phyloP scores from a whole-genome alignment of 441 rosid genomes.

The Cnidoscolus chayamansa region DNA sequence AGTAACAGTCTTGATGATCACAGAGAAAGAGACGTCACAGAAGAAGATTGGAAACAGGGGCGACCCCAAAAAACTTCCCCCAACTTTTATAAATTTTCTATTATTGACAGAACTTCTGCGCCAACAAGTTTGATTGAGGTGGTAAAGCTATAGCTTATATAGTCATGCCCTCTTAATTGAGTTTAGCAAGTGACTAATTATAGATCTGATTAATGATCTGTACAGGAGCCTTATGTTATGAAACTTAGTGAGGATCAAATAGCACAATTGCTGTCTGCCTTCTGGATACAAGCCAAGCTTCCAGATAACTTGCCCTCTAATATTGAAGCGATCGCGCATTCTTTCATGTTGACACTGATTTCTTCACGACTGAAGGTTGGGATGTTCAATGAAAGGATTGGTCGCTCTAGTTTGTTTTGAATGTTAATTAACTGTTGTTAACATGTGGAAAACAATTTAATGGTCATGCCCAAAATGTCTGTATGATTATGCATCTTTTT shows the following conservation, averaged over 20 bases:
- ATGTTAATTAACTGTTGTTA: constrained; percentile 1
- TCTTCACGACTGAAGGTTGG: constrained; percentile 74
- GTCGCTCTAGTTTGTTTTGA: background rate
- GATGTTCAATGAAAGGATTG: background rate
- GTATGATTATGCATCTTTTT: background rate
- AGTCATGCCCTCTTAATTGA: constrained; percentile 11
- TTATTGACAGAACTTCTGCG: constrained; percentile 61
- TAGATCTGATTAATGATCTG: constrained; percentile 20
- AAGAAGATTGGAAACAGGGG: constrained; percentile 59
- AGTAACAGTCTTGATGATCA: constrained; percentile 31
- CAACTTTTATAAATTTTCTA: constrained; percentile 62
- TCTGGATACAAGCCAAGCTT: constrained; percentile 81
- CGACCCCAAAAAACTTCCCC: constrained; percentile 55
- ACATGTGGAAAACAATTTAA: too few relatives aligned
- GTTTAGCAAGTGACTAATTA: constrained; percentile 8
- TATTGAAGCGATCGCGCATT: constrained; percentile 90
- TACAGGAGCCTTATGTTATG: constrained; percentile 70
- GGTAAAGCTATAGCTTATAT: constrained; percentile 32
- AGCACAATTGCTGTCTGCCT: constrained; percentile 75
- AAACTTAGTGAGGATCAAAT: constrained; percentile 91
- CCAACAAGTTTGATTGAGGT: constrained; percentile 44
- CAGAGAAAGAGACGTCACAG: constrained; percentile 40
- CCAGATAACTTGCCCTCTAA: constrained; percentile 82
- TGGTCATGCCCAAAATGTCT: background rate
- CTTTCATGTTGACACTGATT: constrained; percentile 59